Conservation (phyloP, 2,329 filamentous ascomycete species). For the Colletotrichum melonis region DNA sequence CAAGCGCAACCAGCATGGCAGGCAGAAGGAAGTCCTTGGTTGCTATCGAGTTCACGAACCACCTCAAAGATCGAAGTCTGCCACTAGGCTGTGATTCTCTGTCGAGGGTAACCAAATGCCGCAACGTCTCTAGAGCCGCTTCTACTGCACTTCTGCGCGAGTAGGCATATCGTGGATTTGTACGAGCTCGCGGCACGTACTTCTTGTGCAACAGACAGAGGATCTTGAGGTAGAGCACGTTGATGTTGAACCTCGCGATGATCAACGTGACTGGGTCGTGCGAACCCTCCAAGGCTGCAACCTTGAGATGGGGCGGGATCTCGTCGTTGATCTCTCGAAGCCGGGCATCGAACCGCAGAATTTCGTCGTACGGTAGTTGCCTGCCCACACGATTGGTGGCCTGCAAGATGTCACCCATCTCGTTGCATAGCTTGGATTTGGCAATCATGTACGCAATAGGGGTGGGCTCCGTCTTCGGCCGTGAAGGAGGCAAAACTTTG, state of each 20-base stretch:
- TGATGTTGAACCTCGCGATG: constrained; percentile 85
- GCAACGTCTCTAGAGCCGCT: constrained; percentile 83
- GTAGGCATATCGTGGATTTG: constrained; percentile 84
- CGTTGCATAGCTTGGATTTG: constrained; percentile 74
- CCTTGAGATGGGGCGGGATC: constrained; percentile 82
- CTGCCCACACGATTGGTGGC: constrained; percentile 67
- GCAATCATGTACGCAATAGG: constrained; percentile 84
- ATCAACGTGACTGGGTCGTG: constrained; percentile 86
- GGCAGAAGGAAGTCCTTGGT: constrained; percentile 89
- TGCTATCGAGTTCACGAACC: constrained; percentile 82
- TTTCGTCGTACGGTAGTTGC: constrained; percentile 71
- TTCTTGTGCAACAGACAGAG: constrained; percentile 90
- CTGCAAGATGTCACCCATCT: constrained; percentile 79
- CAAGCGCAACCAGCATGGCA: constrained; percentile 85
- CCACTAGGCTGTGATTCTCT: constrained; percentile 79
- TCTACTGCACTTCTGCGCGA: constrained; percentile 88
- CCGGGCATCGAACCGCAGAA: constrained; percentile 70
- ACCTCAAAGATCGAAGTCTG: constrained; percentile 77
- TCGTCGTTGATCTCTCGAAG: constrained; percentile 72
- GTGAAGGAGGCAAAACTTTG: constrained; percentile 73
- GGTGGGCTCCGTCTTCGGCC: constrained; percentile 77
- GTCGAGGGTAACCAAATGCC: constrained; percentile 81
- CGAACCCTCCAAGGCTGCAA: constrained; percentile 80
- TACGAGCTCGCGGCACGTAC: constrained; percentile 81
- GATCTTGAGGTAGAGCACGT: constrained; percentile 89